Evolutionary conservation across 2,329 filamentous ascomycete species (phyloP), one percentile per base, ranked within the genome.

Genomic region (Chrysoporthe austroafricana): DNA sequence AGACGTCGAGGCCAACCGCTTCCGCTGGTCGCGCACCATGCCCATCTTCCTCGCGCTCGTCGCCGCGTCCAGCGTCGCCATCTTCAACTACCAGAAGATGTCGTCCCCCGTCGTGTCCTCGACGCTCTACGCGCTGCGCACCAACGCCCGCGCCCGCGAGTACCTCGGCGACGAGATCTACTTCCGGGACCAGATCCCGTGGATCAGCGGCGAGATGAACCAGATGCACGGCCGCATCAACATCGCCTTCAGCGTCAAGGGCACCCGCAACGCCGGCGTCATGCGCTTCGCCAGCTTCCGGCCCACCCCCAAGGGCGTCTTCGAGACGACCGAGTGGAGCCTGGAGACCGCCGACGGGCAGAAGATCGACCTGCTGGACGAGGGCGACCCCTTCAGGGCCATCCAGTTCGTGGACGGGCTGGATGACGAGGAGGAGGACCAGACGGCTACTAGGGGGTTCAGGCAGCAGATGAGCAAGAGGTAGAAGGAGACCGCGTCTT

Each of bases 51-150:
- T 91, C 64, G 79, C 86, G 71, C 83, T 93, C 71, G 88, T 97
- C 73, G 86, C 87, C 61, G 84, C 85, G 66, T 91, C 90, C 72
- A 90, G 90, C 72, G 82, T 96, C 69, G 93, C 91, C 73, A 97
- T 99, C 79, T 98, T 99, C 91, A 99, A 99, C 86, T 98, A 99
- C 87, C 95, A 99, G 79, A 97, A 97, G 79, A 88, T 90, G 67
- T 93, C 92, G n/a, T 93, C 90, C 36, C 92, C 91, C 65, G 87
- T 95, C 42, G 92, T 97, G n/a, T 89, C 89, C 66, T 93, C 91
- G 66, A 96, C 94, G 4, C 87, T 99, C 39, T 99, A 98, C 84
- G 92, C 95, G 1, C 86, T 99, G 71, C 92, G 96, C 71, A 96
- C 92, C 2, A 93, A 91, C 67, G 82, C 87, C 2, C 81, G 84